Conservation (phyloP, 495 filamentous ascomycete species). For the Neurospora discreta region DNA sequence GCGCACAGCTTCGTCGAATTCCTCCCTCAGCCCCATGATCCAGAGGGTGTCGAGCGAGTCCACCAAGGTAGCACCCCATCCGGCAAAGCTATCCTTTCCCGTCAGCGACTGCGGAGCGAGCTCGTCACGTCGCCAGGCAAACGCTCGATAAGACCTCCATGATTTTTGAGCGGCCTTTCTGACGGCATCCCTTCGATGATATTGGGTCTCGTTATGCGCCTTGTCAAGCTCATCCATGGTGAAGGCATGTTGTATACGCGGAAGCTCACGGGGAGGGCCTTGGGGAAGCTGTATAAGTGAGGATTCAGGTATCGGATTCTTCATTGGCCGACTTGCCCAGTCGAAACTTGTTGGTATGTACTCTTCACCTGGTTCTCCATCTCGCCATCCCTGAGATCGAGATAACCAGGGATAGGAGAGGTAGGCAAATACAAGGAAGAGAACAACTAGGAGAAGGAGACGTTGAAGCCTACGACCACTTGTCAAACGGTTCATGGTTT, state of each 20-base stretch:
- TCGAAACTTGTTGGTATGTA: conserved; percentile 30
- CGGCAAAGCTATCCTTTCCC: conserved; percentile 56
- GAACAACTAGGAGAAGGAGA: conserved; percentile 10
- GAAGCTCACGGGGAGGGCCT: conserved; percentile 23
- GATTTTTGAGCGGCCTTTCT: conserved; percentile 55
- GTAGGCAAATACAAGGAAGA: conserved; percentile 13
- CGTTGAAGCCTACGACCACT: conserved; percentile 15
- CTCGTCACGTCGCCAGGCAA: conserved; percentile 73
- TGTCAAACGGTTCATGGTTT: conserved; percentile 16
- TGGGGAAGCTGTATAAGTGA: conserved; percentile 20
- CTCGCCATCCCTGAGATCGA: background rate
- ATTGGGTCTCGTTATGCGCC: conserved; percentile 18
- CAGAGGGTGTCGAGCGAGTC: conserved; percentile 79
- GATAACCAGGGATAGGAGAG: background rate
- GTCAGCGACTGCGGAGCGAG: conserved; percentile 49
- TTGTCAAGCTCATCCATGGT: conserved; percentile 19
- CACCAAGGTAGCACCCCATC: conserved; percentile 82
- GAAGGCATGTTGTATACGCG: conserved; percentile 31
- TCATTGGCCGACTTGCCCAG: conserved; percentile 28
- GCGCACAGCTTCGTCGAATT: conserved; percentile 68
- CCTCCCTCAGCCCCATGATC: conserved; percentile 78
- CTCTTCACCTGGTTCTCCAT: background rate
- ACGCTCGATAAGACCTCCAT: conserved; percentile 63
- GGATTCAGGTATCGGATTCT: conserved; percentile 23
- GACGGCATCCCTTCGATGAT: conserved; percentile 31